Conservation (phyloP, 306 rosid species). For the Abrus pulchellus region DNA sequence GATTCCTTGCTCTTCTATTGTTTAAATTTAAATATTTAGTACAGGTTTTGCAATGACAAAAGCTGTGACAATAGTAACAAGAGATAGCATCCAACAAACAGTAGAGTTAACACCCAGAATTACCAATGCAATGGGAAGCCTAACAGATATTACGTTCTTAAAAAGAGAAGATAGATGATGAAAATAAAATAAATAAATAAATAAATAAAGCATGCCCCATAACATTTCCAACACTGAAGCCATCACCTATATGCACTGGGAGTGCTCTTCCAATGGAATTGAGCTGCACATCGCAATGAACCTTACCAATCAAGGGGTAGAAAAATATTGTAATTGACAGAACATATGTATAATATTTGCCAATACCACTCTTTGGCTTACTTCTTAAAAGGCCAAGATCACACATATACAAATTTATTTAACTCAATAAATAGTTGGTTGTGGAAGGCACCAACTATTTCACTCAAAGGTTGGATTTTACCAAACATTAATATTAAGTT, state of each 20-base stretch:
- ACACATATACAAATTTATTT: not conserved
- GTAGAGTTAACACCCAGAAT: too few relatives aligned
- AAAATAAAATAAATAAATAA: not conserved
- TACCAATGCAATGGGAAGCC: not conserved
- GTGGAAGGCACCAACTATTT: slow-evolving; percentile 34
- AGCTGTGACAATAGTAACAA: too few relatives aligned
- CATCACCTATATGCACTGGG: too few relatives aligned
- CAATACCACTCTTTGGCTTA: slow-evolving; percentile 25
- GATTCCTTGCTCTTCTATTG: too few relatives aligned
- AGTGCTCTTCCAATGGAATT: slow-evolving; percentile 76
- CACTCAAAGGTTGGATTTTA: slow-evolving; percentile 25
- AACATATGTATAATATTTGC: not conserved
- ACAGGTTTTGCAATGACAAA: too few relatives aligned
- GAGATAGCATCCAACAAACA: too few relatives aligned
- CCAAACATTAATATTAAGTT: not conserved
- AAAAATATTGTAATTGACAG: slow-evolving; percentile 24
- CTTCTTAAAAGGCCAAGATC: slow-evolving; percentile 5
- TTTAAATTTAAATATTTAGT: too few relatives aligned
- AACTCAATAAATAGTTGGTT: slow-evolving; percentile 28
- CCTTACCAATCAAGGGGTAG: slow-evolving; percentile 41
- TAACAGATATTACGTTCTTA: too few relatives aligned
- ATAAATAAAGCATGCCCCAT: slow-evolving; percentile 68
- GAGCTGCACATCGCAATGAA: slow-evolving; percentile 64
- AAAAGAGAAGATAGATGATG: too few relatives aligned
- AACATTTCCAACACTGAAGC: slow-evolving; percentile 46